These are phyloP conservation scores for Chlorella vulgaris DNA, from an alignment of 139 green algal species.

Conservation along the genomic window DNA sequence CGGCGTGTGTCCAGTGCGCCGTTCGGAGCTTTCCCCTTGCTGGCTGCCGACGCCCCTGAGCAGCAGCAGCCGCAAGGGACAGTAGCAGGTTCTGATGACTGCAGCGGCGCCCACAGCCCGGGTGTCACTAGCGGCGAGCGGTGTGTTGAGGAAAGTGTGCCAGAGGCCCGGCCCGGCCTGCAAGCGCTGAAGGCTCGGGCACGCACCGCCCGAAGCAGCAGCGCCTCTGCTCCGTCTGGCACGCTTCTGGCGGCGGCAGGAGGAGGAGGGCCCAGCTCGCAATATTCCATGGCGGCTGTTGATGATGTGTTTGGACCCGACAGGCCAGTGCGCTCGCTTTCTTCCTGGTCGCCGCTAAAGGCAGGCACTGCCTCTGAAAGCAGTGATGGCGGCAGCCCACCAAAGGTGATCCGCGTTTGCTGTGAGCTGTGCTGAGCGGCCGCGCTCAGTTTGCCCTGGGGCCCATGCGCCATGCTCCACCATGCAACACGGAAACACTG, in stretches of 20 bases:
- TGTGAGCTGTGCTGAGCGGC: no score
- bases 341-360: constrained; percentile 7
- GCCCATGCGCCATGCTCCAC: no score
- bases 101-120: background rate
- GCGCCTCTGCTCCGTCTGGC: background rate
- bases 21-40: background rate
- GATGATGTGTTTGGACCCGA: constrained; percentile 29
- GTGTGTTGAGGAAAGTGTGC: background rate
- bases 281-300: constrained; percentile 19
- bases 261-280: background rate
- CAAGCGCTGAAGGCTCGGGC: constrained; percentile 23
- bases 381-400: background rate
- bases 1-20: constrained; percentile 29
- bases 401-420: background rate
- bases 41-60: background rate
- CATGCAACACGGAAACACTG: no score
- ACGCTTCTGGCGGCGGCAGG: background rate
- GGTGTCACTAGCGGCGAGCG: no score
- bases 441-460: no score
- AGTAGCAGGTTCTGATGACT: background rate
- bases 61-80: background rate
- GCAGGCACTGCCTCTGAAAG: background rate
- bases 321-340: background rate
- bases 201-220: background rate
- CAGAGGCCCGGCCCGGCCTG: background rate